These are phyloP conservation scores for Salvia sclarea DNA, from an alignment of 305 asterid genomes.

Conservation along the genomic window DNA sequence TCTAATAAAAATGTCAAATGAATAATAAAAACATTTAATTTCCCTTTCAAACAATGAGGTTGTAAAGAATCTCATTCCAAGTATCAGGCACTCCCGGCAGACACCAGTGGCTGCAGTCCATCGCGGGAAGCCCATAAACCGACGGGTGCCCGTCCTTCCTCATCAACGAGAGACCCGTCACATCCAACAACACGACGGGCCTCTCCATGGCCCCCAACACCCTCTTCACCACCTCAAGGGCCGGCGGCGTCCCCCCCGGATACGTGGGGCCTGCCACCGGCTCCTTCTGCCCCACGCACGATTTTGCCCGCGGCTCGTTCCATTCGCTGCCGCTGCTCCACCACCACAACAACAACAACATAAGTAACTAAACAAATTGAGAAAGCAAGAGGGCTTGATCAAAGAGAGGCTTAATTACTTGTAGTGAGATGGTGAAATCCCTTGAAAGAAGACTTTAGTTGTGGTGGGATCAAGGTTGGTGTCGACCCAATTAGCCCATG, in stretches of 20 bases:
- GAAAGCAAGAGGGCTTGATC: no score
- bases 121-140: constrained; percentile 56
- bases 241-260: constrained; percentile 71
- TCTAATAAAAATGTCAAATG: not conserved
- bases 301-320: constrained; percentile 59
- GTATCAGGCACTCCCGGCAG: constrained; percentile 86
- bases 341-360: no score
- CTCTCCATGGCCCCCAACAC: constrained; percentile 53
- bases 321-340: constrained; percentile 65
- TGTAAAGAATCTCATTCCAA: constrained; percentile 75
- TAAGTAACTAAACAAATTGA: not conserved
- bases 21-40: no score
- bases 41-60: constrained; percentile 46
- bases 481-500: constrained; percentile 93
- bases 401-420: no score
- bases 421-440: constrained; percentile 92
- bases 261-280: constrained; percentile 61
- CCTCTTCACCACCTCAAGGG: constrained; percentile 54
- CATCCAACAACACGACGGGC: constrained; percentile 57
- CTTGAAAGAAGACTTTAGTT: constrained; percentile 74
- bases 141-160: constrained; percentile 95
- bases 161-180: constrained; percentile 69
- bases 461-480: constrained; percentile 62
- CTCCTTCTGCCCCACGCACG: constrained; percentile 52
- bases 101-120: constrained; percentile 97